Conservation (phyloP, 2,329 filamentous ascomycete species). For the Coniochaeta ligniaria region DNA sequence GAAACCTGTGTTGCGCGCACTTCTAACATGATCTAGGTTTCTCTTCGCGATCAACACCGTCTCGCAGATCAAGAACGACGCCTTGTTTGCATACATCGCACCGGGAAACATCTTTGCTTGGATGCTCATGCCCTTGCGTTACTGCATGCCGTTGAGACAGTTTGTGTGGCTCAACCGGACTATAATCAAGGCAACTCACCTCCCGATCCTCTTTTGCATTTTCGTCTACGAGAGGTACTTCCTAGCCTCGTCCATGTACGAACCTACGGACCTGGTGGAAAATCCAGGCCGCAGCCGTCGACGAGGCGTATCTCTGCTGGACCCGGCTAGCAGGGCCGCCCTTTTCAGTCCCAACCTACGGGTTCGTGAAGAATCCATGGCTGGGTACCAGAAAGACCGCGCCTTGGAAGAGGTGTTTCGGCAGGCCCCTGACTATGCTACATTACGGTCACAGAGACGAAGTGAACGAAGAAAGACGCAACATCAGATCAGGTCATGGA, state of each 20-base stretch:
- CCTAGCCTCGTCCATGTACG: slow-evolving; percentile 68
- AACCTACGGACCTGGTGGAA: slow-evolving; percentile 81
- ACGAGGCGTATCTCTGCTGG: slow-evolving; percentile 48
- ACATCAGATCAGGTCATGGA: slow-evolving; percentile 83
- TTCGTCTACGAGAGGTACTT: slow-evolving; percentile 81
- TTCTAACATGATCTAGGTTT: slow-evolving; percentile 41
- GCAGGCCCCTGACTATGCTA: slow-evolving; percentile 57
- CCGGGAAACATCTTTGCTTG: slow-evolving; percentile 89
- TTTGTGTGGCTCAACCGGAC: slow-evolving; percentile 86
- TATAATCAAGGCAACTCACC: slow-evolving; percentile 85
- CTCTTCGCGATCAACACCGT: slow-evolving; percentile 95
- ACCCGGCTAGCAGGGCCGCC: slow-evolving; percentile 47
- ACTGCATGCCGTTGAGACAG: slow-evolving; percentile 67
- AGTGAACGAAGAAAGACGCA: slow-evolving; percentile 66
- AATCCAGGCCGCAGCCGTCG: slow-evolving; percentile 46
- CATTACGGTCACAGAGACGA: slow-evolving; percentile 51
- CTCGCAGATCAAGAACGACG: slow-evolving; percentile 97
- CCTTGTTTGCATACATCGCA: slow-evolving; percentile 87
- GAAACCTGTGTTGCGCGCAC: background rate
- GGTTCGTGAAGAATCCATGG: slow-evolving; percentile 77
- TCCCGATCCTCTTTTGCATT: slow-evolving; percentile 79
- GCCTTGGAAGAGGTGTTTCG: slow-evolving; percentile 90
- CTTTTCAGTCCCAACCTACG: slow-evolving; percentile 68
- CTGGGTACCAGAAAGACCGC: slow-evolving; percentile 82
- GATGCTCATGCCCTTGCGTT: slow-evolving; percentile 77